A percentile compares a stretch with the other conserved stretches of the same genome.
Conservation (phyloP, 768 basidiomycete genomes). For the Kwoniella shandongensis region DNA sequence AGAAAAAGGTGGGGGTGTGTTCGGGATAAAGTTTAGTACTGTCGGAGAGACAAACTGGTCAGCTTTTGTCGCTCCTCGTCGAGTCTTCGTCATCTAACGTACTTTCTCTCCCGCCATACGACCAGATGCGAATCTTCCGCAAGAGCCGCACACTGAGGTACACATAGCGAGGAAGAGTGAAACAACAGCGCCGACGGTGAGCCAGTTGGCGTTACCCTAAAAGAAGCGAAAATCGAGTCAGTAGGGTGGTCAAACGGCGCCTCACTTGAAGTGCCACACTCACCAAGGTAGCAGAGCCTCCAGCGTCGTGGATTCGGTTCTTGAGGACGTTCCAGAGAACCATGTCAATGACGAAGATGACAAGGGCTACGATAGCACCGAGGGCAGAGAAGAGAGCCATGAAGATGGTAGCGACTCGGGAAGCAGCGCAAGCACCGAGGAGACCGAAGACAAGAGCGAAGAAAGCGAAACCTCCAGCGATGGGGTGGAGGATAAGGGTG, state of each 20-base stretch:
- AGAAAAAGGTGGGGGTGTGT: too few relatives aligned
- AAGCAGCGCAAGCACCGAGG: constrained; percentile 64
- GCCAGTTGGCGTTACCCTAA: constrained; percentile 80
- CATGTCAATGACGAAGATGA: constrained; percentile 77
- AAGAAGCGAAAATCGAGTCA: constrained; percentile 41
- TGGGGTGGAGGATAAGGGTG: constrained; percentile 74
- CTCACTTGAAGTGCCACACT: constrained; percentile 17
- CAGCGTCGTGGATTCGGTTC: constrained; percentile 59
- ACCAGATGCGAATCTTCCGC: constrained; percentile 60
- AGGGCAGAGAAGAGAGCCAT: constrained; percentile 71
- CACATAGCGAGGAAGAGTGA: constrained; percentile 69
- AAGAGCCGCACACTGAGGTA: constrained; percentile 65
- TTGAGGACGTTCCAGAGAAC: constrained; percentile 73
- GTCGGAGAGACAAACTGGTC: too few relatives aligned
- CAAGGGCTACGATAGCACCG: constrained; percentile 66
- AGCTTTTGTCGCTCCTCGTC: background rate
- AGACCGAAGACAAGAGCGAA: constrained; percentile 41
- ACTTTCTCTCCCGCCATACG: constrained; percentile 50
- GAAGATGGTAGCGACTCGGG: constrained; percentile 70
- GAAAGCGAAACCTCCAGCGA: constrained; percentile 58
- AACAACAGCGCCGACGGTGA: constrained; percentile 71
- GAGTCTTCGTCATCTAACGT: background rate
- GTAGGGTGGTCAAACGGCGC: background rate
- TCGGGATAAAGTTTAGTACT: background rate
- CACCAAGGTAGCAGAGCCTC: constrained; percentile 44